These are phyloP conservation scores for Candida ponderosae DNA, from an alignment of 805 yeast genomes.

Conservation along the genomic window DNA sequence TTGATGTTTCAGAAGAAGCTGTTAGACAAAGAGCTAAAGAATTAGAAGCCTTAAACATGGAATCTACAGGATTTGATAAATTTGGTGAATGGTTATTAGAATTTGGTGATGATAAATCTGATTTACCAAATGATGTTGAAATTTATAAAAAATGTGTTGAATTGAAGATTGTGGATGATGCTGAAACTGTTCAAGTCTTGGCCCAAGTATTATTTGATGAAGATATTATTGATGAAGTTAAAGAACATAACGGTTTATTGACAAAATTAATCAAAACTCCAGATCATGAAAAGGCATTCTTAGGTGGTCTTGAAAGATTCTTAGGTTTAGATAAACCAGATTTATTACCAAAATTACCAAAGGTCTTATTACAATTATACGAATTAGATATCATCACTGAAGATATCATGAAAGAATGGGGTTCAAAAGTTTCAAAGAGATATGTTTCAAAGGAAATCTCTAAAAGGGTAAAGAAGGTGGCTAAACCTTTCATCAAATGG, in stretches of 20 bases:
- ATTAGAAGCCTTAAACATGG: slow-evolving; percentile 56
- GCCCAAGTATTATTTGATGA: slow-evolving; percentile 86
- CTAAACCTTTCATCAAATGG: slow-evolving; percentile 94
- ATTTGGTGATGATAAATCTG: slow-evolving; percentile 44
- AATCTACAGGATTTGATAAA: slow-evolving; percentile 47
- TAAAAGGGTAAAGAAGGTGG: slow-evolving; percentile 92
- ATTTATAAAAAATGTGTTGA: slow-evolving; percentile 86
- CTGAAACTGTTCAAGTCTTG: slow-evolving; percentile 80
- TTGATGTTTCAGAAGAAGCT: slow-evolving; percentile 95
- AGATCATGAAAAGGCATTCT: slow-evolving; percentile 76
- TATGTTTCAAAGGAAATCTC: slow-evolving; percentile 88
- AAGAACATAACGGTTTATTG: slow-evolving; percentile 75
- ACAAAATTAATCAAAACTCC: slow-evolving; percentile 61
- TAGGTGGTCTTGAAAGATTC: slow-evolving; percentile 95
- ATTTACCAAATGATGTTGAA: slow-evolving; percentile 78
- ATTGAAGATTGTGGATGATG: slow-evolving; percentile 60
- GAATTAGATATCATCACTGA: slow-evolving; percentile 81
- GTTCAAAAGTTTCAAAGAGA: slow-evolving; percentile 85
- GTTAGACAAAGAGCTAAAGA: slow-evolving; percentile 86
- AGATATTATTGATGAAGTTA: slow-evolving; percentile 63
- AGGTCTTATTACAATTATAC: slow-evolving; percentile 73
- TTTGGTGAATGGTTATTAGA: slow-evolving; percentile 84
- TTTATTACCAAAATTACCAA: slow-evolving; percentile 67
- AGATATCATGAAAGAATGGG: slow-evolving; percentile 77
- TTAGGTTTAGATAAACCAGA: slow-evolving; percentile 75